Conservation (phyloP, 2,329 filamentous ascomycete species). For the Ascosphaera aggregata region DNA sequence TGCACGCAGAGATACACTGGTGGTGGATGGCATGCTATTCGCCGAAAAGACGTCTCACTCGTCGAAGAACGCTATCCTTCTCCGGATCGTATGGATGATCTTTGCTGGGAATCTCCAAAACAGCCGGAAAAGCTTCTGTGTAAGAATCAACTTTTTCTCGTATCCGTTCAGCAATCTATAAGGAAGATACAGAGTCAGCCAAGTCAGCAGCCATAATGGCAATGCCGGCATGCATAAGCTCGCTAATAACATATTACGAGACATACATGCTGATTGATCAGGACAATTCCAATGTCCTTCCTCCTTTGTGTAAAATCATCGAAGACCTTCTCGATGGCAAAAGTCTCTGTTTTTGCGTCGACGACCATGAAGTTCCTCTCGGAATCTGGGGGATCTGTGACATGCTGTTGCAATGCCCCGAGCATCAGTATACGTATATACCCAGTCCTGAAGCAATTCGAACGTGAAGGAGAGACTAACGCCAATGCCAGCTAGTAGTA, state of each 20-base stretch:
- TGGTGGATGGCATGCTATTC: conserved; percentile 15
- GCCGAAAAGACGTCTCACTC: conserved; percentile 52
- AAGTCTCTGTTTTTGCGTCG: conserved; percentile 73
- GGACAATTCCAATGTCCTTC: conserved; percentile 88
- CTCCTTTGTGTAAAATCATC: conserved; percentile 68
- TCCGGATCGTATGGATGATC: conserved; percentile 98
- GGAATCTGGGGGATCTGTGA: conserved; percentile 65
- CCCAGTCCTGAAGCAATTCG: background rate
- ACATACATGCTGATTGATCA: conserved; percentile 92
- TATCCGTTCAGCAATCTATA: conserved; percentile 79
- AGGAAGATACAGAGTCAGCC: background rate
- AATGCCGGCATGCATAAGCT: no score
- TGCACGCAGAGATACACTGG: background rate
- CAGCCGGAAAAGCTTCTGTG: conserved; percentile 82
- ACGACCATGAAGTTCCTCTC: conserved; percentile 98
- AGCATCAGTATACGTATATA: background rate
- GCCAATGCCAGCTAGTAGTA: conserved; percentile 85
- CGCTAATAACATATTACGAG: no score
- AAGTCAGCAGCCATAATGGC: conserved; percentile 2
- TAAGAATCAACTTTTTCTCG: conserved; percentile 75
- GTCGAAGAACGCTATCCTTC: conserved; percentile 89
- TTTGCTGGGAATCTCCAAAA: conserved; percentile 95
- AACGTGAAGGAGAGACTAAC: conserved; percentile 28
- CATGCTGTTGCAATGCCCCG: conserved; percentile 37
- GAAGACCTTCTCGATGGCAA: conserved; percentile 74